Conservation (phyloP, 2,329 filamentous ascomycete genomes). For the Nigrospora oryzae region DNA sequence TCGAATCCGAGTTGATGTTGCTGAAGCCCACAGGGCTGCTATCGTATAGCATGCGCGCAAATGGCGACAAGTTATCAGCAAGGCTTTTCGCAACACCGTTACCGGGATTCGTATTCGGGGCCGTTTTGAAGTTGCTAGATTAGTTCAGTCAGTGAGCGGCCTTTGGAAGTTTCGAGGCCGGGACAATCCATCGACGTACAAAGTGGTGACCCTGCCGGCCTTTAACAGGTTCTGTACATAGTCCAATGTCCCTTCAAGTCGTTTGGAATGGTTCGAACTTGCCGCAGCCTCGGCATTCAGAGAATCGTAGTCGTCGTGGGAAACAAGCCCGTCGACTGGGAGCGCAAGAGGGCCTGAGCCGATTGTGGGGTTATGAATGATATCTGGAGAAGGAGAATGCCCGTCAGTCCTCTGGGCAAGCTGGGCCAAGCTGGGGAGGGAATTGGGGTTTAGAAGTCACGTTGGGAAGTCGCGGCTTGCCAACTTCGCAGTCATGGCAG, state of each 20-base stretch:
- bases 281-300: constrained; percentile 61
- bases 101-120: constrained; percentile 24
- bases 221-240: constrained; percentile 69
- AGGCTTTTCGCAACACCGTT: constrained; percentile 20
- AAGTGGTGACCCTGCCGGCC: constrained; percentile 61
- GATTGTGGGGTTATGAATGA: constrained; percentile 57
- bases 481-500: too few species aligned
- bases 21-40: constrained; percentile 30
- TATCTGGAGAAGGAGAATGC: constrained; percentile 32
- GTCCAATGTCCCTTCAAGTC: constrained; percentile 62
- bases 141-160: background rate
- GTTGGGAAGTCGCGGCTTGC: background rate
- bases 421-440: background rate
- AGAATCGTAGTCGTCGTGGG: constrained; percentile 49
- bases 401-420: background rate
- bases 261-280: constrained; percentile 49
- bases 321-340: constrained; percentile 41
- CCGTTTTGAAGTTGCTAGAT: constrained; percentile 40
- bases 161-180: background rate
- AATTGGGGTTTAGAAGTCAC: too few species aligned
- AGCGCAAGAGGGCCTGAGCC: constrained; percentile 46
- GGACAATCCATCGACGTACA: constrained; percentile 33
- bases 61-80: constrained; percentile 37
- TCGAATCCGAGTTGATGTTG: constrained; percentile 27
- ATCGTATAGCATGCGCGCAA: constrained; percentile 39